Evolutionary conservation across 2,329 filamentous ascomycete species (phyloP).

Genomic region (Nemania sp.): DNA sequence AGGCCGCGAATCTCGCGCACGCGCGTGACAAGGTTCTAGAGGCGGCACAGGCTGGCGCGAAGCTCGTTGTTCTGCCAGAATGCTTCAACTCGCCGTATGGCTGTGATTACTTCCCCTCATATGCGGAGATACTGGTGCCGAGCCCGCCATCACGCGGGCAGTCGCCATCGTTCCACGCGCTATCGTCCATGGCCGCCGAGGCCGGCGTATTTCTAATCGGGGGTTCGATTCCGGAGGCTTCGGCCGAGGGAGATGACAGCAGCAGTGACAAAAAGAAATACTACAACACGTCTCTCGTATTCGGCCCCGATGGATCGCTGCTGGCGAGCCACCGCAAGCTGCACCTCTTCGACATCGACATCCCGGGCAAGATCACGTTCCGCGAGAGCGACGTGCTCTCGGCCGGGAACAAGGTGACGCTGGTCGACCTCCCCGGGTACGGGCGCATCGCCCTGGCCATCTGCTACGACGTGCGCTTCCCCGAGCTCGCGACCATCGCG

Average conservation of each 20-base stretch:
- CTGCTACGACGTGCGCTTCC: conserved; percentile 97
- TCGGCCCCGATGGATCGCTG: conserved; percentile 75
- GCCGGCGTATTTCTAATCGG: conserved; percentile 81
- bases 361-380: conserved; percentile 92
- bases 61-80: conserved; percentile 90
- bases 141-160: conserved; percentile 70
- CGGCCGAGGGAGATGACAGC: conserved; percentile 36
- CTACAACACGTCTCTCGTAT: conserved; percentile 90
- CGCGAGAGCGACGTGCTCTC: conserved; percentile 86
- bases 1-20: conserved; percentile 78
- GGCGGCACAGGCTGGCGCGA: conserved; percentile 74
- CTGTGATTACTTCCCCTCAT: conserved; percentile 83
- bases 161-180: conserved; percentile 83
- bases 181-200: conserved; percentile 78
- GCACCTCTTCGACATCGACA: conserved; percentile 97
- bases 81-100: conserved; percentile 99
- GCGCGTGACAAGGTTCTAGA: conserved; percentile 82
- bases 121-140: conserved; percentile 84
- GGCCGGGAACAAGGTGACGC: conserved; percentile 80
- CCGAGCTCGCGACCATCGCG: conserved; percentile 87
- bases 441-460: conserved; percentile 87
- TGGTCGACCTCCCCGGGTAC: conserved; percentile 86
- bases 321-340: conserved; percentile 91
- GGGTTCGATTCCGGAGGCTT: conserved; percentile 88
- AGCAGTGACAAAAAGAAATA: conserved; percentile 55